Percentiles rank a stretch among this genome's conserved stretches.
phyloP scores from a whole-genome alignment of 2,329 filamentous ascomycete genomes.

The Dryadomyces quercivorus region DNA sequence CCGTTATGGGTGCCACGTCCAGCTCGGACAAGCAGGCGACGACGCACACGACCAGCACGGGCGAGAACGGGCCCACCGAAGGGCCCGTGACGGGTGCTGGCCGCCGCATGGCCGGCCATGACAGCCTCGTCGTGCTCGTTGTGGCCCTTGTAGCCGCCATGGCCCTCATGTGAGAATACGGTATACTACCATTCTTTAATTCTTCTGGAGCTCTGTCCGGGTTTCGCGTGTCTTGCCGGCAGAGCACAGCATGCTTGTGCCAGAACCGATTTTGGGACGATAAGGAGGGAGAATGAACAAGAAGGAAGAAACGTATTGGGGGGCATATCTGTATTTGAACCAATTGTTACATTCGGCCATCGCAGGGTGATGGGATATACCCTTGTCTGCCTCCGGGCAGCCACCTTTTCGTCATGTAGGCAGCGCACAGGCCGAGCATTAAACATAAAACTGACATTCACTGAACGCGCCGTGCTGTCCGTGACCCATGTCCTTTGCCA shows the following conservation, averaged over 20 bases:
- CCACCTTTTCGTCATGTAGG: neutral
- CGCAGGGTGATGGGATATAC: neutral
- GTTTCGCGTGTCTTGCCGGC: neutral
- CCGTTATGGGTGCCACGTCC: constrained; percentile 1
- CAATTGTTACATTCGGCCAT: neutral
- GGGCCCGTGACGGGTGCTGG: constrained; percentile 19
- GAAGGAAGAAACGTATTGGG: neutral
- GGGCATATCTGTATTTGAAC: neutral
- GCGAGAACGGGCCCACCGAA: constrained; percentile 3
- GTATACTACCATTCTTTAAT: neutral
- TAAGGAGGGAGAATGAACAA: neutral
- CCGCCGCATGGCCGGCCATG: neutral
- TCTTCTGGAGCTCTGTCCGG: neutral
- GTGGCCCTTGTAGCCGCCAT: constrained; percentile 21
- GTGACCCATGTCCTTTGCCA: too few species aligned
- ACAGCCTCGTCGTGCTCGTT: constrained; percentile 23
- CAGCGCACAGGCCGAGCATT: neutral
- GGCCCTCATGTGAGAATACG: constrained; percentile 1
- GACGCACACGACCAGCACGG: constrained; percentile 17
- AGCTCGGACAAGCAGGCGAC: neutral
- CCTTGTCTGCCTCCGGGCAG: neutral
- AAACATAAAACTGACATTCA: neutral
- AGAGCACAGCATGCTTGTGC: neutral
- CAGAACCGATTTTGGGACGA: neutral
- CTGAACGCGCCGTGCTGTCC: neutral